phyloP scores from a whole-genome alignment of 2,329 filamentous ascomycete species.

The Cercospora berteroae region DNA sequence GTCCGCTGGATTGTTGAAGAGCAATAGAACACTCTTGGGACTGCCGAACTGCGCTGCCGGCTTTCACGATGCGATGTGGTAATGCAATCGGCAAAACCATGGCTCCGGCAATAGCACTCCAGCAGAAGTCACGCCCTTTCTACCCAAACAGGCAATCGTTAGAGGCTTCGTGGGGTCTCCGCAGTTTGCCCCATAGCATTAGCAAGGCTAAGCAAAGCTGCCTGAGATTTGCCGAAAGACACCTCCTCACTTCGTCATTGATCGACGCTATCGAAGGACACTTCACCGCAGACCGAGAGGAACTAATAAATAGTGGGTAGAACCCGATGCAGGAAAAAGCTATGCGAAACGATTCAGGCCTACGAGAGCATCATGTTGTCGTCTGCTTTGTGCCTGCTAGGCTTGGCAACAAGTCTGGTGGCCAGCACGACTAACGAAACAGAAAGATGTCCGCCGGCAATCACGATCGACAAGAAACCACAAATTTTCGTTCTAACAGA shows the following conservation, averaged over 20 bases:
- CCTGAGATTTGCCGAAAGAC: background rate
- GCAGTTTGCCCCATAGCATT: background rate
- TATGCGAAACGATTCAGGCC: background rate
- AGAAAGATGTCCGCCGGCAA: background rate
- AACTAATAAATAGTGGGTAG: background rate
- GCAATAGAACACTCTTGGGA: too few relatives aligned
- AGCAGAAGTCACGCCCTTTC: background rate
- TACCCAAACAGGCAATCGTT: background rate
- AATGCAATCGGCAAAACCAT: background rate
- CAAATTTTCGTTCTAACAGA: constrained; percentile 26
- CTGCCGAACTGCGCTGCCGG: too few relatives aligned
- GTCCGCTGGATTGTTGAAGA: too few relatives aligned
- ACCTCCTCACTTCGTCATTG: background rate
- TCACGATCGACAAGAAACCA: constrained; percentile 13
- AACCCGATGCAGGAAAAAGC: background rate
- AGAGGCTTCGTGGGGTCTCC: background rate
- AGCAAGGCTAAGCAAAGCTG: background rate
- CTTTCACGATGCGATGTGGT: background rate
- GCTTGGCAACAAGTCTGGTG: background rate
- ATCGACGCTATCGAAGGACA: background rate
- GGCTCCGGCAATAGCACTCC: background rate
- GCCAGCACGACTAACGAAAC: background rate
- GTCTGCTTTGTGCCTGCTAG: background rate
- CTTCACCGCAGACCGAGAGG: background rate
- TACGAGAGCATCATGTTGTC: background rate